These are phyloP conservation scores for Zasmidium angulare DNA, from an alignment of 2,329 filamentous ascomycete species.

Conservation along the genomic window DNA sequence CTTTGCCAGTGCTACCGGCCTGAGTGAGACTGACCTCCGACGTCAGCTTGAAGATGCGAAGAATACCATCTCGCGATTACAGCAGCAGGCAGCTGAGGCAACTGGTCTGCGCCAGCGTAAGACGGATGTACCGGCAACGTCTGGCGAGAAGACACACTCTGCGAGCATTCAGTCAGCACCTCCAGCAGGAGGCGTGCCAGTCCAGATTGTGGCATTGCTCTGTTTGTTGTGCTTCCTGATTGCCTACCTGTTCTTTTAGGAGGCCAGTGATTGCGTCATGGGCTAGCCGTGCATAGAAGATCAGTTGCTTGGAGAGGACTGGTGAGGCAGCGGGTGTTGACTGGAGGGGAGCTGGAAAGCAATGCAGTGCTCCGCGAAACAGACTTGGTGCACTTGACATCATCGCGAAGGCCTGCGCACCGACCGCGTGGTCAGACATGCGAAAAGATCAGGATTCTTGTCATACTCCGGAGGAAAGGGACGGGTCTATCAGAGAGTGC, in stretches of 20 bases:
- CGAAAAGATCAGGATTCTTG: not conserved
- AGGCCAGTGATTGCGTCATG: not conserved
- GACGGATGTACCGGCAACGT: conserved; percentile 30
- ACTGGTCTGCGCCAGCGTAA: conserved; percentile 76
- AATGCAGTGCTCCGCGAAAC: no score
- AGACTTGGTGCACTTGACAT: not conserved
- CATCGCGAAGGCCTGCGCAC: not conserved
- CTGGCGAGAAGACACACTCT: conserved; percentile 18
- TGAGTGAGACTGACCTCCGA: conserved; percentile 63
- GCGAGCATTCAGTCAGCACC: conserved; percentile 26
- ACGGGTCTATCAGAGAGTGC: not conserved
- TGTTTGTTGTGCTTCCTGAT: conserved; percentile 90
- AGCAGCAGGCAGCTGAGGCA: conserved; percentile 59
- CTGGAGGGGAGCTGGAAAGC: no score
- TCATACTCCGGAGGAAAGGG: not conserved
- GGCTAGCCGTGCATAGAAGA: not conserved
- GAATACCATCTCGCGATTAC: conserved; percentile 68
- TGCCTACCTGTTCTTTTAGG: conserved; percentile 93
- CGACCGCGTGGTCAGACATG: not conserved
- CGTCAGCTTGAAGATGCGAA: conserved; percentile 73
- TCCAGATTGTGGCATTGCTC: conserved; percentile 78
- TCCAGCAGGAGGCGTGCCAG: conserved; percentile 69
- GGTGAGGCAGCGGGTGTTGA: not conserved
- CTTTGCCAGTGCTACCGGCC: conserved; percentile 52
- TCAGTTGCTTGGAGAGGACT: not conserved